Evolutionary conservation across 2,329 filamentous ascomycete genomes (phyloP).

Genomic region (Diaporthe australafricana): DNA sequence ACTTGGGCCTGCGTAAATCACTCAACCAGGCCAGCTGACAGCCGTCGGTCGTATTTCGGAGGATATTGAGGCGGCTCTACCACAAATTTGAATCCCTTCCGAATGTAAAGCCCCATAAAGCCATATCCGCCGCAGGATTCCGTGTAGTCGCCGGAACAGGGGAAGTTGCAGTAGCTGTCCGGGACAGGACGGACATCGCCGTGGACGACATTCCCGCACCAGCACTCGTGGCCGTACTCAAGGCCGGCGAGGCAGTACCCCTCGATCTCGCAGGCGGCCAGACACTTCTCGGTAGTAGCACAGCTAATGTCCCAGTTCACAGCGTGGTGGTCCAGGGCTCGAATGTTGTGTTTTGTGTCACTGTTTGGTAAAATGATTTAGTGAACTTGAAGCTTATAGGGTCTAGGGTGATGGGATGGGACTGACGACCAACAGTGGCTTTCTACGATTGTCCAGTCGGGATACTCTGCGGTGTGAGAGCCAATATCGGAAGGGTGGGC

Average conservation of each 20-base stretch:
- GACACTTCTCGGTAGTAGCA: conserved; percentile 2
- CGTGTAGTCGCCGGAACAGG: not conserved
- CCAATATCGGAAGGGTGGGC: not conserved
- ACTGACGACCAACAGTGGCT: not conserved
- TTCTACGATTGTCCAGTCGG: not conserved
- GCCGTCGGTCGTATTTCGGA: not conserved
- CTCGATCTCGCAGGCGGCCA: conserved; percentile 15
- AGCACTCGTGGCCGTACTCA: conserved; percentile 33
- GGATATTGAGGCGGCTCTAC: not conserved
- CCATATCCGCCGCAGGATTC: conserved; percentile 18
- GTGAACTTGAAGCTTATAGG: too few species aligned
- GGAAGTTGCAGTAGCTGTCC: not conserved
- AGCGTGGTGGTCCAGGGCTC: conserved; percentile 8
- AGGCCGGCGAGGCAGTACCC: conserved; percentile 29
- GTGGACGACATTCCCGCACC: conserved; percentile 30
- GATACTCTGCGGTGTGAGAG: not conserved
- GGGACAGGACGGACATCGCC: not conserved
- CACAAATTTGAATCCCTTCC: not conserved
- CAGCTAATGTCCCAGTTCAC: conserved; percentile 8
- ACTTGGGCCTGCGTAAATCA: too few species aligned
- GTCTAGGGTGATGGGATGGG: not conserved
- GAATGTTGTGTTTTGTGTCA: not conserved
- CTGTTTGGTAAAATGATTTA: not conserved
- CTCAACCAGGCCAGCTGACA: not conserved
- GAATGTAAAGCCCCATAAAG: conserved; percentile 19